Evolutionary conservation across 2,329 filamentous ascomycete species (phyloP), one percentile per base, ranked within the genome.

Genomic region (Simplicillium sp.): DNA sequence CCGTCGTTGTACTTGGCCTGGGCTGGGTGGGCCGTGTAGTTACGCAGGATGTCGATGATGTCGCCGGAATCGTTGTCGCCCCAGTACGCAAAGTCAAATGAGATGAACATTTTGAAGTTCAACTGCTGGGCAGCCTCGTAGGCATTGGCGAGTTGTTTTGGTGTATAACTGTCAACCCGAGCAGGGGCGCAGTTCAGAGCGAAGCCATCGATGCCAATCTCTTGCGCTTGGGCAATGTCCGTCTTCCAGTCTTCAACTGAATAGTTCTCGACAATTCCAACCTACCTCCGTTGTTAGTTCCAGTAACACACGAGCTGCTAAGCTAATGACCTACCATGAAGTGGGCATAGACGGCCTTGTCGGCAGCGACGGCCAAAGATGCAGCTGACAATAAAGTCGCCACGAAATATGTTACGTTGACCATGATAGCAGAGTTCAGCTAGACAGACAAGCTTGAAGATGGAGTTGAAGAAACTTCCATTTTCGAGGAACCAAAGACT

Each of bases 81-180:
- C 50, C 48, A 52, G 41, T 50, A 52, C 7, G 47, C 47, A 36
- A 52, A 52, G 41, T 50, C 48, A 28, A 50, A 50, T 1, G 48
- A 52, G 40, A 52, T 48, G 40, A 52, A 52, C 36, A 50, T 43
- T 20, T 45, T 48, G 36, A 50, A 50, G 31, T 42, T 44, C 11
- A 48, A 29, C 28, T 49, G 43, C 13, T 37, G 28, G 4, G 45
- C 48, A 14, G 50, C 46, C 11, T 46, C 38, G 31, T 51, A 51
- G 5, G 49, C 49, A 31, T 47, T 45, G 9, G 43, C 48, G 4
- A 50, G 38, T 41, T 51, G 48, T 39, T 44, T 48, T 16, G 46
- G 43, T 3, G 48, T 50, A 35, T 48, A 51, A 33, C 40, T 47
- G 34, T 50, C 48, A 11, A 51, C 45, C 7, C 44, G 40, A 13